Evolutionary conservation across 495 filamentous ascomycete genomes (phyloP).

Genomic region (Pyronema domesticum): DNA sequence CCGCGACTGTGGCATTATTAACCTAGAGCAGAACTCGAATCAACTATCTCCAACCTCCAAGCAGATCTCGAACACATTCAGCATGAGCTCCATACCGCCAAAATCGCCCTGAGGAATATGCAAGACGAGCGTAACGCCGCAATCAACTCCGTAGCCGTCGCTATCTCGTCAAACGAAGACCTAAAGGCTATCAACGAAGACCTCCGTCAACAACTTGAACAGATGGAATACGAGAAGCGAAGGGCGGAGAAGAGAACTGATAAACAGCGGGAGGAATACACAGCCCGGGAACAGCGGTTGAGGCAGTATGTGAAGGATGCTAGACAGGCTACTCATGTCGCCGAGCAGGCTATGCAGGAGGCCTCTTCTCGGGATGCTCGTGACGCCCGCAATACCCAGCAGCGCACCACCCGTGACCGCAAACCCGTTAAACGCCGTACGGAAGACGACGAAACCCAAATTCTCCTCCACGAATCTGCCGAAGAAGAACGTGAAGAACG

Average conservation of each 20-base stretch:
- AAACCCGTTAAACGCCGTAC: not conserved
- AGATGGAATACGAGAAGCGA: constrained; percentile 29
- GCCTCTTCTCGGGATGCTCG: constrained; percentile 9
- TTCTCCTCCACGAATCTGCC: not conserved
- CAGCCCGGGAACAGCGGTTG: constrained; percentile 11
- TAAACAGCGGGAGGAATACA: constrained; percentile 13
- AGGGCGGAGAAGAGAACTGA: constrained; percentile 2
- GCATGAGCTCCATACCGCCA: constrained; percentile 40
- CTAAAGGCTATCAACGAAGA: constrained; percentile 40
- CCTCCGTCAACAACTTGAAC: constrained; percentile 33
- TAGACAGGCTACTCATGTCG: constrained; percentile 13
- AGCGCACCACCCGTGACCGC: constrained; percentile 7
- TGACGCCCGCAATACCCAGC: no score
- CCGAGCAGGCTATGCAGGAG: constrained; percentile 14
- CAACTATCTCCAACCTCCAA: constrained; percentile 38
- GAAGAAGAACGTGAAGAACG: constrained; percentile 1
- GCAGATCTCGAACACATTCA: constrained; percentile 40
- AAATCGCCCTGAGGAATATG: constrained; percentile 40
- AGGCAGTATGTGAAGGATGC: constrained; percentile 10
- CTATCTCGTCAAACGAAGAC: constrained; percentile 45
- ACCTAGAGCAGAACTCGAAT: constrained; percentile 35
- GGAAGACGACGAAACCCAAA: no score
- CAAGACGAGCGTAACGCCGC: constrained; percentile 40
- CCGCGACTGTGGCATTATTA: not conserved
- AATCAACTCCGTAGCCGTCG: constrained; percentile 43